These are phyloP conservation scores for Barbarea vulgaris DNA, from an alignment of 345 rosid species.

Conservation along the genomic window DNA sequence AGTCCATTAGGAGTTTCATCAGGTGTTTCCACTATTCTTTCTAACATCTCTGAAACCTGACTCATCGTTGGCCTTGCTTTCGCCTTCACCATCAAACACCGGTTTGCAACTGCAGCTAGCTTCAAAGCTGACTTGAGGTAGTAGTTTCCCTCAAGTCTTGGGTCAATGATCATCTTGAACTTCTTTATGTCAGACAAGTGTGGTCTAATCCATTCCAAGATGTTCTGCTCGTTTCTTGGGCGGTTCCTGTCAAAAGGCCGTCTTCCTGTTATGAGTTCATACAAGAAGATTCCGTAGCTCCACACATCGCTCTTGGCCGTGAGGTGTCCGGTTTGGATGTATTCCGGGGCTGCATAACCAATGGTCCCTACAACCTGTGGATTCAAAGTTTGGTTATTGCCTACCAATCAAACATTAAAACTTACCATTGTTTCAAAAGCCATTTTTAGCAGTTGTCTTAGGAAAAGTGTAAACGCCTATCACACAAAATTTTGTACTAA, in stretches of 20 bases:
- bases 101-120: conserved; percentile 80
- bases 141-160: conserved; percentile 77
- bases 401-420: neutral
- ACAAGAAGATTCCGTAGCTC: conserved; percentile 89
- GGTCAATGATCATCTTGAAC: conserved; percentile 77
- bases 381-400: neutral
- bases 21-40: conserved; percentile 53
- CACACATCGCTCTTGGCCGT: conserved; percentile 85
- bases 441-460: no score
- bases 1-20: conserved; percentile 48
- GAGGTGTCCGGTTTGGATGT: conserved; percentile 82
- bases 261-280: conserved; percentile 91
- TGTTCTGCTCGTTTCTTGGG: conserved; percentile 82
- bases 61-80: conserved; percentile 82
- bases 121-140: conserved; percentile 63
- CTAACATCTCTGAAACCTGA: conserved; percentile 71
- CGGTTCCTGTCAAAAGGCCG: conserved; percentile 81
- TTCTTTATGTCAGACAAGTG: conserved; percentile 69
- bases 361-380: conserved; percentile 87
- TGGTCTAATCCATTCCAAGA: conserved; percentile 90
- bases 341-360: conserved; percentile 97
- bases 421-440: neutral
- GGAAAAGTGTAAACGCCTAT: neutral
- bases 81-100: conserved; percentile 65
- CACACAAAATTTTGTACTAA: neutral